Evolutionary conservation across 345 rosid species (phyloP), one percentile per base, ranked within the genome.

Genomic region (Dovyalis caffra): DNA sequence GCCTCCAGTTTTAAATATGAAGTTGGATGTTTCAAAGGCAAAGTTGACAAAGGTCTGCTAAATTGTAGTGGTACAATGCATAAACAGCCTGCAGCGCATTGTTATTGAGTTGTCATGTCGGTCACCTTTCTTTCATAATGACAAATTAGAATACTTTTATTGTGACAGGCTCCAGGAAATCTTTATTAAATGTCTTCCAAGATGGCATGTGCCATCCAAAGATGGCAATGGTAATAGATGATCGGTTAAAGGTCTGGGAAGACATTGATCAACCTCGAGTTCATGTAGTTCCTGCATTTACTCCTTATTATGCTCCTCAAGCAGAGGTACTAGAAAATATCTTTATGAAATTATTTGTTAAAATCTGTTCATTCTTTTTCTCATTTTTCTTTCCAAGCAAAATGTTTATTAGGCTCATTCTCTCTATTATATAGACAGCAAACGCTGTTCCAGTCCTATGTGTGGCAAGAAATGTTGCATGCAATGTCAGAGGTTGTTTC

Each of bases 151-250:
- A 67, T 70, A 35, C 6, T 78, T 75, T 63, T 67, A 56, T 61
- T 75, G 18, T 79, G 38, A 57, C 87, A 96, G 99, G 92, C 34
- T 90, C 92, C 35, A 88, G 79, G 84, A 96, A 96, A 77, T 93
- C 98, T 32, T 83, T 96, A 82, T 83, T 88, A 71, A 92, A 83
- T 80, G 98, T 96, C 64, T 96, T 96, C 81, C 91, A 78, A 78
- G 92, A 90, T 80, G 95, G 98, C 47, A 78, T 83, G 16, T 93
- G 97, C 86, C 97, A 96, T 84, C 99, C 98, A 38, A 94, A 90
- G 84, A 90, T 96, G 99, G 99, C 99, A 67, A 90, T 96, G 97
- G 95, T 96, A 78, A 90, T 96, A 81, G 99, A 96, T 89, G 98
- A 93, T 74, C 97, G 99, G 64, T 79, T 84, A 62, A 96, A 92